Evolutionary conservation across 768 basidiomycete species (phyloP), one percentile per base, ranked within the genome.

Genomic region (Leucocoprinus birnbaumii): DNA sequence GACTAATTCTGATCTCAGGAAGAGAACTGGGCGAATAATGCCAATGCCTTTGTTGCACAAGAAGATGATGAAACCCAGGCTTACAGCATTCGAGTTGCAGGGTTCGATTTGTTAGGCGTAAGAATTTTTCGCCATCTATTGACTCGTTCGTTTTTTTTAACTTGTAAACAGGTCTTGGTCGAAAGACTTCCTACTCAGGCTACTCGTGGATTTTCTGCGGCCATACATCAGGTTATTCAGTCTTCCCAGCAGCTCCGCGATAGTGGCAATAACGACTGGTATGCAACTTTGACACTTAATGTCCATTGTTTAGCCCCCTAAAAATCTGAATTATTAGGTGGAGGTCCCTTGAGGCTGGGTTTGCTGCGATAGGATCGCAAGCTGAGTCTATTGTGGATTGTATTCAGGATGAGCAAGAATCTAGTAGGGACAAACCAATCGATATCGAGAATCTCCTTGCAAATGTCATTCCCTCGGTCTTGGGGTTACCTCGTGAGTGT

Each of bases 1-100:
- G 58, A 47, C 51, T 55, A 24, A 25, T 38, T 47, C 37, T 25
- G 26, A 19, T 40, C 44, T 11, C 58, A 98, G 94, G 94, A 94
- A 65, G 92, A 94, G 26, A 87, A 84, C 14, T 98, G 96, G 96
- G 82, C 84, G 2, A 82, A 78, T 51, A 89, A 97, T 62, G 85
- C 91, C 3, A 98, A 98, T 61, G 84, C 88, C 2, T 98, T 98
- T 63, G 86, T 98, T 26, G 87, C 89, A 22, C 93, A 98, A 65
- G 95, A 98, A 64, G 93, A 97, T 51, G 96, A 98, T 57, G 94
- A 96, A 58, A 86, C 86, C 1, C 84, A 89, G 51, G 66, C 78
- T 1, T 95, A 94, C 65, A 91, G 89, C 52, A 79, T 93, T 31
- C 80, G 97, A 34, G 82, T 91, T 2, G 89, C 91, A 3, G 87